Percentiles rank a stretch among this genome's conserved stretches.
Evolutionary conservation across 2,329 filamentous ascomycete species (phyloP).

Genomic region (Cladosporium halotolerans): DNA sequence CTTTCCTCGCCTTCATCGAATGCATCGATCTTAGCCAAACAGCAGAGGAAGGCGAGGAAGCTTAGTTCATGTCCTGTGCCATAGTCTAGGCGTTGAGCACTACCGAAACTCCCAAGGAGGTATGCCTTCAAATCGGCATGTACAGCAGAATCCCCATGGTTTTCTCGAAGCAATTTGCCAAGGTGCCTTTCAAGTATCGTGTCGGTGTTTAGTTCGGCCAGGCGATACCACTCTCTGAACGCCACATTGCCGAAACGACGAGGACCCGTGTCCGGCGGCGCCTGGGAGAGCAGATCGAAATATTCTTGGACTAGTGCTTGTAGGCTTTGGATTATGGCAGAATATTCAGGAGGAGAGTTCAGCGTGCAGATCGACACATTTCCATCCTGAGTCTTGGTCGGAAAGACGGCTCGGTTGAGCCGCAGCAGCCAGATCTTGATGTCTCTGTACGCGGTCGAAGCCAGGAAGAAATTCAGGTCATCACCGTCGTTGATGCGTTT

Average conservation of each 20-base stretch:
- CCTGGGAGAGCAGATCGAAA: conserved; percentile 63
- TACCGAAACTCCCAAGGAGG: conserved; percentile 80
- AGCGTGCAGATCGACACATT: conserved; percentile 17
- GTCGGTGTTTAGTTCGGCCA: conserved; percentile 57
- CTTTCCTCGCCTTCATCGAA: conserved; percentile 69
- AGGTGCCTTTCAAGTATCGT: conserved; percentile 35
- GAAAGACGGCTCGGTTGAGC: conserved; percentile 81
- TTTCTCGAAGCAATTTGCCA: conserved; percentile 29
- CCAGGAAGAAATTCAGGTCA: conserved; percentile 75
- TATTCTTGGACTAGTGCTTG: conserved; percentile 61
- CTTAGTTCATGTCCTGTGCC: conserved; percentile 94
- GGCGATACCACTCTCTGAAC: conserved; percentile 74
- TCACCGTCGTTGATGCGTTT: conserved; percentile 82
- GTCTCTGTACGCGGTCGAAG: conserved; percentile 75
- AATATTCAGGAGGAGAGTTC: conserved; percentile 48
- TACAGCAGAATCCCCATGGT: conserved; percentile 3
- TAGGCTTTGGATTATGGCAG: conserved; percentile 53
- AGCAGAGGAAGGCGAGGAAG: conserved; percentile 84
- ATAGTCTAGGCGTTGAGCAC: conserved; percentile 82
- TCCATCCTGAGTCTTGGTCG: conserved; percentile 46
- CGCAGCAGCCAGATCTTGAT: conserved; percentile 84
- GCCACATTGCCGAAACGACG: conserved; percentile 87
- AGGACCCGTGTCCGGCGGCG: conserved; percentile 77
- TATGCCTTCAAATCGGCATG: conserved; percentile 66
- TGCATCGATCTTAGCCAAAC: conserved; percentile 81